phyloP scores from a whole-genome alignment of 1,139 yeast genomes.

The Ogataea hybrid region DNA sequence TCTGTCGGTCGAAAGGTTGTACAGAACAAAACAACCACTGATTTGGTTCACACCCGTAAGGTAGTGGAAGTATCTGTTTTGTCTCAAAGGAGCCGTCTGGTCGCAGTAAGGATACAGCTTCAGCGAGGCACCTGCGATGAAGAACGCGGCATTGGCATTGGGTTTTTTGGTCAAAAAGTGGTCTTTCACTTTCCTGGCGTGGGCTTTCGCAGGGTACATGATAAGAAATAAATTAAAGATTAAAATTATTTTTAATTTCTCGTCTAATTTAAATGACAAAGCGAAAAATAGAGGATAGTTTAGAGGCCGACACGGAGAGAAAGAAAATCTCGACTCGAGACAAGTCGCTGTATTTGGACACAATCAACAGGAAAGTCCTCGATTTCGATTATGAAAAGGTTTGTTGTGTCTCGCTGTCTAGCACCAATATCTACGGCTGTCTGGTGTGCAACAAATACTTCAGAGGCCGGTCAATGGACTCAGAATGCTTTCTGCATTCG shows the following conservation, averaged over 20 bases:
- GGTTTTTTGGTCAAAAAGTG: conserved; percentile 39
- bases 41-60: conserved; percentile 75
- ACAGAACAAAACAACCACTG: conserved; percentile 73
- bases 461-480: too few species aligned
- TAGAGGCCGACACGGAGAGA: neutral
- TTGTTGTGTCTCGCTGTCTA: conserved; percentile 62
- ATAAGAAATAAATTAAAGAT: conserved; percentile 2
- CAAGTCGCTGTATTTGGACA: conserved; percentile 44
- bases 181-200: conserved; percentile 51
- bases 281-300: neutral
- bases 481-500: too few species aligned
- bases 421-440: conserved; percentile 67
- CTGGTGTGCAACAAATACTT: conserved; percentile 78
- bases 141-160: conserved; percentile 33
- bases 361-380: conserved; percentile 50
- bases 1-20: conserved; percentile 49
- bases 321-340: conserved; percentile 6
- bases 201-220: conserved; percentile 70
- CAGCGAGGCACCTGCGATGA: conserved; percentile 65
- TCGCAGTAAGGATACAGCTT: conserved; percentile 77
- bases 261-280: conserved; percentile 1
- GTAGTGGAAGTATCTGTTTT: conserved; percentile 86
- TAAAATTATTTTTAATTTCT: neutral
- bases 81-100: conserved; percentile 76
- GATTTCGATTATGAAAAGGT: conserved; percentile 72